Percentiles rank a stretch among this genome's conserved stretches.
Evolutionary conservation across 2,329 filamentous ascomycete species (phyloP).

Genomic region (Alternaria brassicicola): DNA sequence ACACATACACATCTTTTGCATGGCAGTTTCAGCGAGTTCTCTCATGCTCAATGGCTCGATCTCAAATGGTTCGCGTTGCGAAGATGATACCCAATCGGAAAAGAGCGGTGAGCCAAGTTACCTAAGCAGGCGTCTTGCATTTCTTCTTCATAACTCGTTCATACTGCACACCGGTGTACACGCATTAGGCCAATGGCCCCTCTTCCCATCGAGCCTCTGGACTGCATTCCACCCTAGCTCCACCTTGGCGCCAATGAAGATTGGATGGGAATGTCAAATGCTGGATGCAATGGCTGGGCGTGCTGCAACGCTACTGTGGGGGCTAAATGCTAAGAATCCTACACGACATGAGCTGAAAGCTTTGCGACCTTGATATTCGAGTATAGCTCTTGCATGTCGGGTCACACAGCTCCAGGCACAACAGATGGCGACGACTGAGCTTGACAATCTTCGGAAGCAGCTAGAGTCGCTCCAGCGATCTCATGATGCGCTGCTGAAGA

Average conservation of each 20-base stretch:
- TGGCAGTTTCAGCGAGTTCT: neutral
- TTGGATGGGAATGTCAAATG: slow-evolving; percentile 20
- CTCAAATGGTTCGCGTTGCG: neutral
- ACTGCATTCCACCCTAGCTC: slow-evolving; percentile 15
- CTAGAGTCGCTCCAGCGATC: slow-evolving; percentile 42
- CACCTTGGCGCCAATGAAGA: slow-evolving; percentile 23
- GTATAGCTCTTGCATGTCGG: neutral
- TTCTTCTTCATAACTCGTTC: slow-evolving; percentile 13
- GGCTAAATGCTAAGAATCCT: slow-evolving; percentile 13
- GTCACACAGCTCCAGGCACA: neutral
- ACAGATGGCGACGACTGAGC: slow-evolving; percentile 35
- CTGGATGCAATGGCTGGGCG: slow-evolving; percentile 26
- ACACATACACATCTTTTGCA: neutral
- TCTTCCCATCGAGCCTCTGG: neutral
- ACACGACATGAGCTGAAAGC: slow-evolving; percentile 7
- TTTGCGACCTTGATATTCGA: neutral
- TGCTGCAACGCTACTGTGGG: slow-evolving; percentile 25
- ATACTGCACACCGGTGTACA: neutral
- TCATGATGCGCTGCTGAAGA: slow-evolving; percentile 39
- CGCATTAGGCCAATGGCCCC: slow-evolving; percentile 9
- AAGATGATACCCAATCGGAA: slow-evolving; percentile 18
- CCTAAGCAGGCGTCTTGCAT: slow-evolving; percentile 5
- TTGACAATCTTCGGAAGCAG: slow-evolving; percentile 43
- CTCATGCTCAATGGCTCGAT: neutral
- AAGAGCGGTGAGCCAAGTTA: slow-evolving; percentile 29